These are phyloP conservation scores for Geranium rotundifolium DNA, from an alignment of 345 rosid species.

Conservation along the genomic window DNA sequence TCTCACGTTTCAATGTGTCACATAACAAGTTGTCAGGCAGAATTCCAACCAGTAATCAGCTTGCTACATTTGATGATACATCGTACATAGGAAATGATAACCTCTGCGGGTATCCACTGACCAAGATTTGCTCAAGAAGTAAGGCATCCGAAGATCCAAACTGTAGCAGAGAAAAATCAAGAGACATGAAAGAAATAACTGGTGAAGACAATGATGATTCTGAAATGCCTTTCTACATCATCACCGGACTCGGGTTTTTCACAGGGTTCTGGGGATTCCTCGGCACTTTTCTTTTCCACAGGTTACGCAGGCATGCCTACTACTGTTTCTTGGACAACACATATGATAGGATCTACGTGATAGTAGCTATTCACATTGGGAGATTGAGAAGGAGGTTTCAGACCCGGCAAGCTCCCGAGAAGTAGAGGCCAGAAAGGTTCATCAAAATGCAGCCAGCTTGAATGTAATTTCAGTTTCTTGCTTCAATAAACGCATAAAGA, in stretches of 20 bases:
- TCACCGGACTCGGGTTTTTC: constrained; percentile 18
- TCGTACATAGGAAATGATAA: constrained; percentile 9
- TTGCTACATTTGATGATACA: constrained; percentile 10
- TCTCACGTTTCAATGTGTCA: constrained; percentile 18
- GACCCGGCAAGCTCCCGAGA: no score
- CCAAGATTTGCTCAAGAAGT: background rate
- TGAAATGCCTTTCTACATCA: constrained; percentile 8
- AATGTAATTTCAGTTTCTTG: no score
- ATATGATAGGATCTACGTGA: constrained; percentile 5
- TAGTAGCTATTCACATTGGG: constrained; percentile 3
- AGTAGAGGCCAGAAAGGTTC: no score
- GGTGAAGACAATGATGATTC: background rate
- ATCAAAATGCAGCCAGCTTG: no score
- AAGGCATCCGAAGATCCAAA: background rate
- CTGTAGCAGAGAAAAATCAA: background rate
- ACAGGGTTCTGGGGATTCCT: constrained; percentile 17
- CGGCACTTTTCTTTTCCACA: constrained; percentile 7
- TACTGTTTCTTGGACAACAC: constrained; percentile 13
- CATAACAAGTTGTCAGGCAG: constrained; percentile 17
- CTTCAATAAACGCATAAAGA: no score
- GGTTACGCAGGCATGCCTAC: constrained; percentile 16
- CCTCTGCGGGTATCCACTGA: constrained; percentile 18
- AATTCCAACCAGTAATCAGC: constrained; percentile 11
- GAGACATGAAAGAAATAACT: background rate
- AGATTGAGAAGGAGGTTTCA: constrained; percentile 2